Percentiles rank a stretch among this genome's conserved stretches.
Conservation (phyloP, 2,329 filamentous ascomycete genomes). For the Talaromyces sp. region DNA sequence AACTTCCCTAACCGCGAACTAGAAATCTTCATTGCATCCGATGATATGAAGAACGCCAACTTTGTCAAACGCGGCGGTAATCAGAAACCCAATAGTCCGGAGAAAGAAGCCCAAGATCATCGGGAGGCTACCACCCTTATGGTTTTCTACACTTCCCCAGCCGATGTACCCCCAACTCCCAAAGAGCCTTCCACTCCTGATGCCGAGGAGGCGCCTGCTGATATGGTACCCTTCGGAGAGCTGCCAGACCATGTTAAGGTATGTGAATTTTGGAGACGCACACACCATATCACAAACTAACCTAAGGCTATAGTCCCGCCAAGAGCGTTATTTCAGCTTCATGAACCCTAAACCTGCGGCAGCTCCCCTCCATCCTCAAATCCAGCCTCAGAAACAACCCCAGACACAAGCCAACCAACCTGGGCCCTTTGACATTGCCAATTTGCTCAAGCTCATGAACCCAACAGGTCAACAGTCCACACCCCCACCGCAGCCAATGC, state of each 20-base stretch:
- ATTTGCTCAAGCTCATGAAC: conserved; percentile 46
- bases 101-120: conserved; percentile 49
- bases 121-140: conserved; percentile 52
- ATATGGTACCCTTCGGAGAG: conserved; percentile 47
- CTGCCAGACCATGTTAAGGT: conserved; percentile 46
- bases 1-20: conserved; percentile 7
- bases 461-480: conserved; percentile 36
- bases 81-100: conserved; percentile 42
- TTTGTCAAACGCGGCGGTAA: conserved; percentile 48
- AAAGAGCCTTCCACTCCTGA: conserved; percentile 48
- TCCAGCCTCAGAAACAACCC: conserved; percentile 22
- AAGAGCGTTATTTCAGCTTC: conserved; percentile 45
- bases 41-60: conserved; percentile 37
- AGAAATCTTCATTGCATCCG: conserved; percentile 45
- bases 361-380: conserved; percentile 6
- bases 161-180: conserved; percentile 50
- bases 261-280: conserved; percentile 12
- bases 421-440: conserved; percentile 41
- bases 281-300: conserved; percentile 6
- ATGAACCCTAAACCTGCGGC: conserved; percentile 36
- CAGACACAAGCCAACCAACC: conserved; percentile 22
- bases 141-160: conserved; percentile 50
- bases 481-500: conserved; percentile 31
- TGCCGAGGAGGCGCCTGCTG: conserved; percentile 39
- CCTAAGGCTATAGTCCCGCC: conserved; percentile 36